Base-by-base conservation (phyloP, 805 yeast genomes). In the Soucietia sequanensis region DNA sequence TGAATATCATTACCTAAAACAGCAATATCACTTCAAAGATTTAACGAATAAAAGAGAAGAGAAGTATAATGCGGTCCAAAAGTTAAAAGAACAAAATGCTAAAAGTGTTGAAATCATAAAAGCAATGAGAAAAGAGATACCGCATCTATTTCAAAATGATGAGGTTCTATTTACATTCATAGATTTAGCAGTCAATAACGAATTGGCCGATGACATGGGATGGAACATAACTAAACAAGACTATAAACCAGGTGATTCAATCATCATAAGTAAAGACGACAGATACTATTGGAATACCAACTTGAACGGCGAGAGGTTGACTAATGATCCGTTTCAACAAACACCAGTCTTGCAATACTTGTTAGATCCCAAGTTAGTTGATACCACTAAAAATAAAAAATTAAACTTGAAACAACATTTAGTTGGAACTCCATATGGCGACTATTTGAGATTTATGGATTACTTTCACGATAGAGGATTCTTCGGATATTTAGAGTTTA, bases 221-320 rank as follows among this genome's bases (percentile, higher is more conserved):
- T 71, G 79, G 75, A 59, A 62, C 10, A 51, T 63, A 20, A 51
- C 65, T 25, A 43, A 56, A 2, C 46, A 51, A n/a, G 35, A 48
- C 0, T 70, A 62, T 42, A 40, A 54, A 7, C 51, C 60, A 2
- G 91, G 90, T 5, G 86, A 83, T 51, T 63, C 76, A 0, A 48
- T 84, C 2, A 54, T 84, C 2, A 57, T 81, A 2, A 60, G 68
- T 21, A 70, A 70, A 42, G 70, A 73, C 62, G 53, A 65, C 56
- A 42, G 42, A 38, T 43, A 47, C 33, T 57, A 50, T 35, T 42
- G 69, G 65, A 46, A 62, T 44, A 34, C 46, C 56, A 38, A 68
- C 50, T 35, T 59, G 3, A 36, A 39, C 17, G 83, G 81, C 0
- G 40, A 50, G 0, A 31, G 37, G 11, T 53, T 78, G 35, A 56